phyloP scores from a whole-genome alignment of 2,329 filamentous ascomycete species.

The Pseudogymnoascus destructans region DNA sequence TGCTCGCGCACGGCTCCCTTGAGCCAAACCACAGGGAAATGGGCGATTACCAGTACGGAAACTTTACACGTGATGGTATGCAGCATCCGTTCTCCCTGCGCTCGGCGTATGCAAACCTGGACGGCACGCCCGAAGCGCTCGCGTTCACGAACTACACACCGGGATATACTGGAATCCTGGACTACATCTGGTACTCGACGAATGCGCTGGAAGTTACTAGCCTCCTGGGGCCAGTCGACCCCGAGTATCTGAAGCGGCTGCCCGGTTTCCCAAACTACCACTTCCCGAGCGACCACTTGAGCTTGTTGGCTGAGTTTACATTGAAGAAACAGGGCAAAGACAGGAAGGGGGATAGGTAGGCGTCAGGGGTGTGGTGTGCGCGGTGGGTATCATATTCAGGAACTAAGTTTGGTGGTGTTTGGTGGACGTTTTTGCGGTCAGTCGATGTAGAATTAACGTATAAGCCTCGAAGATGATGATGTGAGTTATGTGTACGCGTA shows the following conservation, averaged over 20 bases:
- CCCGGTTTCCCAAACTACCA: constrained; percentile 65
- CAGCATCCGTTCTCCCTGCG: constrained; percentile 89
- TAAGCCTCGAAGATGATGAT: neutral
- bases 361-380: neutral
- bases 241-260: constrained; percentile 55
- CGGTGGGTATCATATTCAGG: constrained; percentile 2
- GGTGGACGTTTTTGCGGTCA: constrained; percentile 7
- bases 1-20: constrained; percentile 70
- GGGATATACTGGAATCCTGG: constrained; percentile 80
- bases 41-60: constrained; percentile 67
- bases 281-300: constrained; percentile 62
- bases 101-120: constrained; percentile 74
- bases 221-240: constrained; percentile 56
- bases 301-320: constrained; percentile 54
- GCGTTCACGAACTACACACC: constrained; percentile 96
- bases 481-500: neutral
- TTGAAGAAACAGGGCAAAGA: constrained; percentile 36
- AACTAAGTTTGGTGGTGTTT: constrained; percentile 8
- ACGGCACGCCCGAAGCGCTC: constrained; percentile 70
- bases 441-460: constrained; percentile 7
- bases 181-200: constrained; percentile 96
- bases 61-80: constrained; percentile 84
- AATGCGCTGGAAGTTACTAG: constrained; percentile 54
- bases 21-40: constrained; percentile 70
- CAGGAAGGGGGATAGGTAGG: constrained; percentile 4